Percentiles rank a stretch among this genome's conserved stretches.
phyloP scores from a whole-genome alignment of 257 asterid species.

The Thymus quinquecostatus region DNA sequence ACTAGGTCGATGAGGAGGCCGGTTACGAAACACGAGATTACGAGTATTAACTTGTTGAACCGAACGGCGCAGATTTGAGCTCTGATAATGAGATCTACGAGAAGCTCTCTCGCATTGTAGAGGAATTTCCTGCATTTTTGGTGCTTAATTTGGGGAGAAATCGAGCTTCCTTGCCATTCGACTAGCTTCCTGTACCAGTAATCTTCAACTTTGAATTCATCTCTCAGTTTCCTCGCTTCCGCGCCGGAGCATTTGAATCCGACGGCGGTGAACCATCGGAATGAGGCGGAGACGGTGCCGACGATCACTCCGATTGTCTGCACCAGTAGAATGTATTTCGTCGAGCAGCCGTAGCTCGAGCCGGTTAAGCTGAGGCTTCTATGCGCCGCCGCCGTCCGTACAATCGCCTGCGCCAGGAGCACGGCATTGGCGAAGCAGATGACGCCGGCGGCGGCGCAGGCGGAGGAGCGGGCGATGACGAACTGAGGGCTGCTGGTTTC shows the following conservation, averaged over 20 bases:
- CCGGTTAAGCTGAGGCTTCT: background rate
- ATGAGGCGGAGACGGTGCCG: conserved; percentile 41
- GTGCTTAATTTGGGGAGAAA: conserved; percentile 17
- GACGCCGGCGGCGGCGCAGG: conserved; percentile 37
- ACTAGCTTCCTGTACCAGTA: conserved; percentile 48
- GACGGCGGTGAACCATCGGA: conserved; percentile 40
- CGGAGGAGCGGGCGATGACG: conserved; percentile 46
- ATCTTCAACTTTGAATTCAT: conserved; percentile 32
- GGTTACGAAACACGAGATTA: background rate
- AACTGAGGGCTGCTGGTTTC: conserved; percentile 53
- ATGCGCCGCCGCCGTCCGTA: conserved; percentile 25
- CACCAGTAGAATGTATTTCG: conserved; percentile 34
- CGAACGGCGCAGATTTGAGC: background rate
- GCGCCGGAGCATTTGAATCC: conserved; percentile 25
- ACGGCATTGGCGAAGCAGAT: conserved; percentile 33
- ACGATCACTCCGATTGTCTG: conserved; percentile 43
- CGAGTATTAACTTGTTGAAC: background rate
- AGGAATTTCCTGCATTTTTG: conserved; percentile 31
- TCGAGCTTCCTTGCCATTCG: conserved; percentile 46
- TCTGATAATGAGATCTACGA: background rate
- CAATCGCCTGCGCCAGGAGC: conserved; percentile 32
- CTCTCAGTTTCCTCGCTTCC: background rate
- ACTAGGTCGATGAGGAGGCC: background rate
- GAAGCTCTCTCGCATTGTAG: conserved; percentile 30
- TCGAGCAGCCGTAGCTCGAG: conserved; percentile 46